A percentile compares a stretch with the other conserved stretches of the same genome.
Conservation (phyloP, 2,329 filamentous ascomycete genomes). For the Sarocladium brachiariae region DNA sequence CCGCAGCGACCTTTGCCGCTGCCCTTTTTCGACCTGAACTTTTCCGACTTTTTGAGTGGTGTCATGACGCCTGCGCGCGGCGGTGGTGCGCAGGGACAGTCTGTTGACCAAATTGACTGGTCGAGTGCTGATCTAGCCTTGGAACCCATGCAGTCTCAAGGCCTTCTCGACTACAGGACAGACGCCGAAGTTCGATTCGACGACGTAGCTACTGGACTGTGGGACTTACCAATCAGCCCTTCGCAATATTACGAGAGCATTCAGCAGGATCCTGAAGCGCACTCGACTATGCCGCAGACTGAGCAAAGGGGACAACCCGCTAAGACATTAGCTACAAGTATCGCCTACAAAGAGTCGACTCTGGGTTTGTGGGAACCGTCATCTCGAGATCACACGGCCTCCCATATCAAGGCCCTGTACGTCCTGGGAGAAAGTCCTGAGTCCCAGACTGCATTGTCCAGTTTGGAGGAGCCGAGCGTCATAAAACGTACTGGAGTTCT, state of each 20-base stretch:
- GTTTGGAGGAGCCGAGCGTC: neutral
- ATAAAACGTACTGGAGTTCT: neutral
- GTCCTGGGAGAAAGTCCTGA: neutral
- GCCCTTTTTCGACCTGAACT: neutral
- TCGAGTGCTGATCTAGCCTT: neutral
- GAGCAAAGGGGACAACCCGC: neutral
- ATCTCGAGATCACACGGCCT: neutral
- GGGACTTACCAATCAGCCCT: constrained; percentile 2
- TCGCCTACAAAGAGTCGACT: neutral
- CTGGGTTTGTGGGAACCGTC: neutral
- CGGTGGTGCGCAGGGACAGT: neutral
- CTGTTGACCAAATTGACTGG: neutral
- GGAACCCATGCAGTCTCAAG: neutral
- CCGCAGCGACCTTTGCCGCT: neutral
- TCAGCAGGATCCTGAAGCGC: neutral
- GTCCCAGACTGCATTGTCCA: neutral
- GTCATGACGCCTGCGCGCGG: neutral
- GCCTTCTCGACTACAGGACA: constrained; percentile 1
- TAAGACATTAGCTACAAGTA: neutral
- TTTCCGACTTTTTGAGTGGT: constrained; percentile 1
- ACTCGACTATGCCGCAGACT: neutral
- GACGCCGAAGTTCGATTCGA: neutral
- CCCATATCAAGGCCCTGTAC: neutral
- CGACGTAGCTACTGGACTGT: neutral
- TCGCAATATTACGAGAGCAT: neutral